Percentiles rank a stretch among this genome's conserved stretches.
Evolutionary conservation across 768 basidiomycete genomes (phyloP).

Genomic region (Lentinula lateritia): DNA sequence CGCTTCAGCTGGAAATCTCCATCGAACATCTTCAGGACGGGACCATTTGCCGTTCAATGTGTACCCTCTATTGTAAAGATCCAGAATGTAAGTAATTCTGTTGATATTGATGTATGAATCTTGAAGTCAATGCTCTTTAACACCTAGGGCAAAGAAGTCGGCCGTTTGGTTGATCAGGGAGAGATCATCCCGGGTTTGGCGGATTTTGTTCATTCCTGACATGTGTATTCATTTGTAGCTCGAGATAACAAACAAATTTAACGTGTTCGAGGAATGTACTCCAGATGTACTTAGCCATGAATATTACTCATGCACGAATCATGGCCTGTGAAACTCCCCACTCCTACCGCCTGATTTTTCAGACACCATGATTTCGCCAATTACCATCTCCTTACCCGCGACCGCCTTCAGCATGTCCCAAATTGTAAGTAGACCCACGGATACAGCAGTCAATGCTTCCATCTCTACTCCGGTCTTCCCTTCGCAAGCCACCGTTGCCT

Average conservation of each 20-base stretch:
- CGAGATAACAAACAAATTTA: neutral
- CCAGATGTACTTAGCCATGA: neutral
- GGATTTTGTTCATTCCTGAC: neutral
- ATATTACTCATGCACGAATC: neutral
- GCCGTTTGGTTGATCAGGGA: constrained; percentile 35
- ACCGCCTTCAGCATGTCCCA: constrained; percentile 95
- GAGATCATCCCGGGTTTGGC: constrained; percentile 22
- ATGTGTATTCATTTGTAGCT: too few species aligned
- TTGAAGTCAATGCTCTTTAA: constrained; percentile 3
- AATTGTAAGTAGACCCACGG: constrained; percentile 70
- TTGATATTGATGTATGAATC: constrained; percentile 4
- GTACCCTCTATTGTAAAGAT: constrained; percentile 68
- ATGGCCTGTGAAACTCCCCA: constrained; percentile 53
- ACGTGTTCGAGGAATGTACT: neutral
- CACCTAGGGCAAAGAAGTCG: constrained; percentile 30
- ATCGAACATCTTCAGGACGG: constrained; percentile 52
- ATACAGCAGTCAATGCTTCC: constrained; percentile 87
- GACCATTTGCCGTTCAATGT: constrained; percentile 52
- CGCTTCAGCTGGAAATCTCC: constrained; percentile 58
- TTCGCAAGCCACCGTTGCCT: constrained; percentile 66
- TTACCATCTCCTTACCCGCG: constrained; percentile 83
- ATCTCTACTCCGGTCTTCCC: constrained; percentile 89
- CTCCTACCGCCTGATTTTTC: constrained; percentile 71
- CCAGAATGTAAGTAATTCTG: constrained; percentile 39
- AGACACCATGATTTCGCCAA: constrained; percentile 60